phyloP scores from a whole-genome alignment of 192 early-diverging fungal species.

The Powellomyces hirtus region DNA sequence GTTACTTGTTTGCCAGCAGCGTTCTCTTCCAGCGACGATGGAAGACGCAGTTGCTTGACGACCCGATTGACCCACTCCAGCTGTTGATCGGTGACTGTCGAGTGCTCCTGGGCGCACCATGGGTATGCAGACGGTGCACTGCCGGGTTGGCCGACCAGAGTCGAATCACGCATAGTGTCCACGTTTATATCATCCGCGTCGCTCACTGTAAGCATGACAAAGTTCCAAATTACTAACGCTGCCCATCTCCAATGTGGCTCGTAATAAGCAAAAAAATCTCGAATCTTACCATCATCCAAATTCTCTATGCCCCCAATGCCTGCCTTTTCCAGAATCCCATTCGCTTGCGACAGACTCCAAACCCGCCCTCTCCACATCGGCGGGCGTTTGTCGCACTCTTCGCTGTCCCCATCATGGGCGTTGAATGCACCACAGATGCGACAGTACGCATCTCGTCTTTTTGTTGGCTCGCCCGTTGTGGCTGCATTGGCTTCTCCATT shows the following conservation, averaged over 20 bases:
- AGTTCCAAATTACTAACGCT: neutral
- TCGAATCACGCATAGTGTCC: neutral
- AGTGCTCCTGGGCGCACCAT: conserved; percentile 16
- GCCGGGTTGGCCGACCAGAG: neutral
- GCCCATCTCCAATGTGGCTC: neutral
- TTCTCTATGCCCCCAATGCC: neutral
- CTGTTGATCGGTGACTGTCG: conserved; percentile 8
- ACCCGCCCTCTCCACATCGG: conserved; percentile 6
- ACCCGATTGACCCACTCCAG: conserved; percentile 15
- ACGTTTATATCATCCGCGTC: neutral
- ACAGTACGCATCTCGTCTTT: conserved; percentile 3
- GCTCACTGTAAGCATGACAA: neutral
- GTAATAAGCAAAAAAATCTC: neutral
- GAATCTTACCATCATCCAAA: conserved; percentile 9
- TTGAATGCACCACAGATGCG: conserved; percentile 1
- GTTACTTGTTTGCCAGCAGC: neutral
- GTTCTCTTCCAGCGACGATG: neutral
- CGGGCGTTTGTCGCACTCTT: neutral
- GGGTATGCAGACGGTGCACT: neutral
- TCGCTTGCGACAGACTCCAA: conserved; percentile 7
- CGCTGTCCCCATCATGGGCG: neutral
- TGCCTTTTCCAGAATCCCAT: neutral
- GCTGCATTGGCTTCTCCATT: neutral
- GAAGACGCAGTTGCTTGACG: conserved; percentile 12
- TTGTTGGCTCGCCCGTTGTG: neutral